A percentile compares a stretch with the other conserved stretches of the same genome.
Evolutionary conservation across 257 asterid species (phyloP).

Genomic region (Schizonepeta tenuifolia): DNA sequence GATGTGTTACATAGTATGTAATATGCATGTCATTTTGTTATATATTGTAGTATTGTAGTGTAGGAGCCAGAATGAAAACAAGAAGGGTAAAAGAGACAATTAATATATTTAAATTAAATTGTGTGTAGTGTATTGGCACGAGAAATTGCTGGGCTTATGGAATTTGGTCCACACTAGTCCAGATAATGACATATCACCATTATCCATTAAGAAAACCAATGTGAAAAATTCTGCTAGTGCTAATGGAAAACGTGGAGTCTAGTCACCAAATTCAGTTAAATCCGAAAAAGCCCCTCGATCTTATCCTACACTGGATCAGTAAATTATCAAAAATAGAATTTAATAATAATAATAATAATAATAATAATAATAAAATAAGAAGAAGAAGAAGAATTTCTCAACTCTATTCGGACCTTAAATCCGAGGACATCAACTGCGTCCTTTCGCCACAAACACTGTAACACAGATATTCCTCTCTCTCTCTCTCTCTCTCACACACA

Average conservation of each 20-base stretch:
- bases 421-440: conserved; percentile 43
- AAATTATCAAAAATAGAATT: not conserved
- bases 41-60: too few relatives aligned
- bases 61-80: not conserved
- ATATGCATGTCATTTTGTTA: too few relatives aligned
- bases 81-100: conserved; percentile 1
- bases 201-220: not conserved
- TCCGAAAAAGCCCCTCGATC: not conserved
- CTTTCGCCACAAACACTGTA: conserved; percentile 50
- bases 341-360: not conserved
- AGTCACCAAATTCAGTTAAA: conserved; percentile 36
- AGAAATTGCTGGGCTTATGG: conserved; percentile 1
- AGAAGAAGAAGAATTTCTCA: not conserved
- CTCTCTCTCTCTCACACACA: not conserved
- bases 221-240: conserved; percentile 19
- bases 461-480: not conserved
- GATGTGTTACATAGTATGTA: too few relatives aligned
- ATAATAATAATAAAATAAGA: too few relatives aligned
- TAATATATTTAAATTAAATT: too few relatives aligned
- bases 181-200: not conserved
- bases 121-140: too few relatives aligned
- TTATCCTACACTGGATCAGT: conserved; percentile 34
- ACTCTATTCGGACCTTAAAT: conserved; percentile 35
- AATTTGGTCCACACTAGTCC: not conserved
- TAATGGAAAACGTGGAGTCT: conserved; percentile 34